phyloP scores from a whole-genome alignment of 106 monocot genomes.

The Chionographis japonica region DNA sequence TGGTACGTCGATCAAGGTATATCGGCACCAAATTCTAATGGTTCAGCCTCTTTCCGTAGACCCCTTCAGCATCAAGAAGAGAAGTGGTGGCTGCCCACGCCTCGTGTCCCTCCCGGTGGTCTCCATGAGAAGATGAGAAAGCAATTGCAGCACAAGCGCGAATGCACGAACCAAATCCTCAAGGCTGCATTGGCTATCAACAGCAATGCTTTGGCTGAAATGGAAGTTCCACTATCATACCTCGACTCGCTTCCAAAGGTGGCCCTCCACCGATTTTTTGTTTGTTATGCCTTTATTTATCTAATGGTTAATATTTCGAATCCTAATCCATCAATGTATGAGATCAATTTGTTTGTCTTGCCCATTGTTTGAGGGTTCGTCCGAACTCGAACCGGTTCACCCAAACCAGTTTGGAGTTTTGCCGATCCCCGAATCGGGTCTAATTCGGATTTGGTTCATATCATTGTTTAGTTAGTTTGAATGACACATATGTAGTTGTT shows the following conservation, averaged over 20 bases:
- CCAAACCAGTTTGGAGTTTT: too few species aligned
- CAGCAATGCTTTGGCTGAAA: constrained; percentile 72
- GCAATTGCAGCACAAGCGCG: constrained; percentile 71
- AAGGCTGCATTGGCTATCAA: constrained; percentile 95
- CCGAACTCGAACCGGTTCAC: too few species aligned
- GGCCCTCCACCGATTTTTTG: background rate
- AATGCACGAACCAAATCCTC: constrained; percentile 72
- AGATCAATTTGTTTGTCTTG: too few species aligned
- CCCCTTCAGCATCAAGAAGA: constrained; percentile 53
- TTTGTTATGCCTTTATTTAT: too few species aligned
- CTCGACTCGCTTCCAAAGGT: constrained; percentile 85
- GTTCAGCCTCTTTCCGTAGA: constrained; percentile 46
- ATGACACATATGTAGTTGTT: too few species aligned
- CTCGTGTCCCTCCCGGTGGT: constrained; percentile 70
- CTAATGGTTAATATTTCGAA: too few species aligned
- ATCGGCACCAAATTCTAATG: constrained; percentile 49
- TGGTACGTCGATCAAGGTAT: constrained; percentile 93
- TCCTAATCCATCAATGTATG: too few species aligned
- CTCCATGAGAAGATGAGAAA: constrained; percentile 59
- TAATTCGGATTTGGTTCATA: too few species aligned
- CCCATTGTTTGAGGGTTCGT: too few species aligned
- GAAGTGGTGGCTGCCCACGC: constrained; percentile 97
- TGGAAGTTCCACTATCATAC: constrained; percentile 77
- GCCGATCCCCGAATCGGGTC: too few species aligned
- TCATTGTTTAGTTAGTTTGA: too few species aligned